Base-by-base conservation (phyloP, 2,329 filamentous ascomycete genomes). In the Hirsutella minnesotensis region DNA sequence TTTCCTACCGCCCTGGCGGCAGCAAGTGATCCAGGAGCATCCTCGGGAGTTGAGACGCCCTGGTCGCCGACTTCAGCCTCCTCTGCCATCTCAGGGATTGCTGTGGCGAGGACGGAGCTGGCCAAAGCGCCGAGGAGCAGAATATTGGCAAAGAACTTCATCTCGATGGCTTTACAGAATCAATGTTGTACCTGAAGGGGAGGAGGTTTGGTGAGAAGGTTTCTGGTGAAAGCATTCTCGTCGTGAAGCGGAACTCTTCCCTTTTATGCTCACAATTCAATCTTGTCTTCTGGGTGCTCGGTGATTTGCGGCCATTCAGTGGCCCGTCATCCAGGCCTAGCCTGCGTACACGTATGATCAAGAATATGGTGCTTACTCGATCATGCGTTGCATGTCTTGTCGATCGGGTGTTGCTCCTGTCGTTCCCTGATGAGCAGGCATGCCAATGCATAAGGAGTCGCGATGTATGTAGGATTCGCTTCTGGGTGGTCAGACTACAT, bases 31-130 rank as follows among this genome's bases (percentile, higher is more conserved):
- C 39, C 39, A 18, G 39, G 29, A 2, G 27, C 30, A 10, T 40
- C 39, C 8, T 30, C 27, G 29, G 21, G 29, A n/a, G 39, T 40
- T 5, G 39, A 40, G 10, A 40, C 39, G 39, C 39, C 39, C 30
- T 33, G n/a, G 31, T 33, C 31, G 31, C 16, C 35, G 19, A 37
- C 19, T 5, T 37, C 39, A 16, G 38, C 38, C n/a, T 30, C 39
- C 19, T 40, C 29, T 12, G 18, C 39, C 29, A 40, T 33, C 12
- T 40, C 39, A 13, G 39, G 39, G 29, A 40, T 40, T 16, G 39
- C 39, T 3, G 39, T 40, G 29, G 39, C 12, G 19, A 40, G 29
- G 16, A 40, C 39, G 9, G 39, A 40, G 39, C n/a, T 40, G 27
- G 39, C 39, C 2, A 40, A n/a, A 19, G 39, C 39, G 4, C 39